phyloP scores from a whole-genome alignment of 2,329 filamentous ascomycete species.

The Penicillium polonicum region DNA sequence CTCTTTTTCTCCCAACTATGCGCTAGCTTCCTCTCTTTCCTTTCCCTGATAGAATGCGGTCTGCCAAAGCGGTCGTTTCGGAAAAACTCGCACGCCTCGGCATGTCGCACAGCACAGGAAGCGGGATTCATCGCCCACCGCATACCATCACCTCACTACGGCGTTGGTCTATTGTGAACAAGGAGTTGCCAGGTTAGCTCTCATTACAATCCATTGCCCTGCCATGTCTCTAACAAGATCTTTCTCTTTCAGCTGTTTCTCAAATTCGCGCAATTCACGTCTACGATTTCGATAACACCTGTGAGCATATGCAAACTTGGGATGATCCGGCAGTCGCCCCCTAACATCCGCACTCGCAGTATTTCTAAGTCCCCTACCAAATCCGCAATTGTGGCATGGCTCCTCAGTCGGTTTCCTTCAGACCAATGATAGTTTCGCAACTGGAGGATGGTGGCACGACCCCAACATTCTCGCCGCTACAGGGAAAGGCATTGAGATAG shows the following conservation, averaged over 20 bases:
- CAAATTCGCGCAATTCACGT: constrained; percentile 80
- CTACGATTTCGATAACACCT: constrained; percentile 97
- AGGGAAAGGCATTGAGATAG: constrained; percentile 75
- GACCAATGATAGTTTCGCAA: constrained; percentile 71
- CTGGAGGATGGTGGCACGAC: constrained; percentile 98
- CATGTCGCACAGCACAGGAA: constrained; percentile 25
- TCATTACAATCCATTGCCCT: not conserved
- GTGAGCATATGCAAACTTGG: constrained; percentile 50
- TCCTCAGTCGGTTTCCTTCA: constrained; percentile 74
- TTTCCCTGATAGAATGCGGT: constrained; percentile 26
- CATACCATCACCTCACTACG: constrained; percentile 72
- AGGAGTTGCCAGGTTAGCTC: constrained; percentile 64
- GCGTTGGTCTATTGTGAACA: constrained; percentile 78
- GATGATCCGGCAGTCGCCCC: not conserved
- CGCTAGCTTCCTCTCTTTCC: not conserved
- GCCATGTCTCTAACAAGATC: not conserved
- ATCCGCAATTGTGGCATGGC: constrained; percentile 80
- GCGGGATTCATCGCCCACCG: constrained; percentile 13
- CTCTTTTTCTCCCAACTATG: not conserved
- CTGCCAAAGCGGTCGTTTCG: constrained; percentile 38
- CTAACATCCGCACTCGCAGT: constrained; percentile 51
- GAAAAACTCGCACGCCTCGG: constrained; percentile 28
- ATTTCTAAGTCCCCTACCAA: constrained; percentile 87
- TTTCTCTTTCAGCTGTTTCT: constrained; percentile 52
- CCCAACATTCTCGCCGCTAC: constrained; percentile 79